Percentiles rank a stretch among this genome's conserved stretches.
Evolutionary conservation across 2,329 filamentous ascomycete species (phyloP).

Genomic region (Clonostachys chloroleuca): DNA sequence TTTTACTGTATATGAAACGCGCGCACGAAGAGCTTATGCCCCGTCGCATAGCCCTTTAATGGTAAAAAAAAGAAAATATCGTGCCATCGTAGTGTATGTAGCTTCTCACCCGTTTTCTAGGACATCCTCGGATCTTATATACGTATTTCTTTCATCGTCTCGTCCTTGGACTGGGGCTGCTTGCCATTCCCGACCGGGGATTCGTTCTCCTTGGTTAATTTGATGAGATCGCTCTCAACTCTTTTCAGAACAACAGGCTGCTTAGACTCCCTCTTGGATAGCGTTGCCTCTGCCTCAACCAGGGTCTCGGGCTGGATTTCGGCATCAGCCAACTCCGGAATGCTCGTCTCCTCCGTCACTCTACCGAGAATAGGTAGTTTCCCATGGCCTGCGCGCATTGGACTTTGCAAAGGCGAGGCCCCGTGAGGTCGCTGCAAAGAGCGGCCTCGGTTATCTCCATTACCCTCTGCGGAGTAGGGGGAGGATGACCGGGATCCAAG

Average conservation of each 20-base stretch:
- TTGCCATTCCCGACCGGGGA: slow-evolving; percentile 38
- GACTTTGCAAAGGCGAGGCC: slow-evolving; percentile 59
- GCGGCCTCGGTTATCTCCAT: slow-evolving; percentile 61
- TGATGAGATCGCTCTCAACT: slow-evolving; percentile 26
- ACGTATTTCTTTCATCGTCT: slow-evolving; percentile 58
- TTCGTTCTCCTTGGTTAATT: slow-evolving; percentile 28
- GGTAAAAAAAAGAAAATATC: slow-evolving; percentile 3
- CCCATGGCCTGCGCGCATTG: slow-evolving; percentile 60
- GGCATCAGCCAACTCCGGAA: slow-evolving; percentile 30
- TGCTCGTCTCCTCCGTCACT: slow-evolving; percentile 63
- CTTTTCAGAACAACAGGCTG: slow-evolving; percentile 18
- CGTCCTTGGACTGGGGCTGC: slow-evolving; percentile 36
- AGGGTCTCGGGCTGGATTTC: slow-evolving; percentile 41
- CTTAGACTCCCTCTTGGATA: slow-evolving; percentile 36
- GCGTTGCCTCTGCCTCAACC: slow-evolving; percentile 49
- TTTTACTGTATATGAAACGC: background rate
- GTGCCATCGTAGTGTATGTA: slow-evolving; percentile 4
- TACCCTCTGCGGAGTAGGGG: slow-evolving; percentile 58
- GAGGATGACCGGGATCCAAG: slow-evolving; percentile 45
- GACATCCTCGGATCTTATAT: slow-evolving; percentile 30
- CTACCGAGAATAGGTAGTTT: slow-evolving; percentile 70
- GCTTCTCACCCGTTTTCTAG: background rate
- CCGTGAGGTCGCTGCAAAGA: slow-evolving; percentile 66
- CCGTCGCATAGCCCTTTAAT: background rate
- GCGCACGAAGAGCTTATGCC: background rate